These are phyloP conservation scores for Neurospora sp. DNA, from an alignment of 495 filamentous ascomycete species.

Conservation along the genomic window DNA sequence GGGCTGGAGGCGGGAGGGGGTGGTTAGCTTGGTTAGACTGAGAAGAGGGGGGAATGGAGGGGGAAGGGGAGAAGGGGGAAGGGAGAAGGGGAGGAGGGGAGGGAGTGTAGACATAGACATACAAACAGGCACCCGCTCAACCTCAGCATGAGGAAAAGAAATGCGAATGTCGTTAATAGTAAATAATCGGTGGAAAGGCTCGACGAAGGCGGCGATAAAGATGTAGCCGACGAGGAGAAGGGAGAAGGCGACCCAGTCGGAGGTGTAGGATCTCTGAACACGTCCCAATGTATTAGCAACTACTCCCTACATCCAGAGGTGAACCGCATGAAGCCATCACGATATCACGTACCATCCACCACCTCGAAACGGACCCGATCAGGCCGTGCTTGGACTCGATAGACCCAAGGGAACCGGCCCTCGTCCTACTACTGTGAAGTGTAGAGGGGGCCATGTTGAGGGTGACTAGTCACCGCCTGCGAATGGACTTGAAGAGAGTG, in stretches of 20 bases:
- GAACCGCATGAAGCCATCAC: neutral
- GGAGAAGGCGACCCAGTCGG: constrained; percentile 75
- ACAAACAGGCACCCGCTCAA: constrained; percentile 77
- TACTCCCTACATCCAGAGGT: neutral
- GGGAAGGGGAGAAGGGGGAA: constrained; percentile 66
- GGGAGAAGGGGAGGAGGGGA: neutral
- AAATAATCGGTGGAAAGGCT: constrained; percentile 85
- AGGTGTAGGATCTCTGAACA: constrained; percentile 58
- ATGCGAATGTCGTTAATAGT: constrained; percentile 73
- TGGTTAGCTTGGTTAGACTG: too few relatives aligned
- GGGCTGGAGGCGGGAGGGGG: constrained; percentile 20
- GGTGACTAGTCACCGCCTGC: constrained; percentile 31
- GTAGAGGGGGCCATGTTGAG: constrained; percentile 22
- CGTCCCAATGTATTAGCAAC: neutral
- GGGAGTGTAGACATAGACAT: constrained; percentile 19
- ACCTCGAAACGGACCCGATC: constrained; percentile 34
- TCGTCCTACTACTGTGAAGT: constrained; percentile 1
- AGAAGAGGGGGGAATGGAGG: constrained; percentile 44
- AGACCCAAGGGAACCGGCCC: constrained; percentile 3
- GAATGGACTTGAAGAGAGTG: constrained; percentile 25
- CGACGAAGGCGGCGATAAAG: constrained; percentile 56
- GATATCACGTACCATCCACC: constrained; percentile 34
- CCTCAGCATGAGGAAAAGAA: constrained; percentile 72
- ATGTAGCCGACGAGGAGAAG: constrained; percentile 58
- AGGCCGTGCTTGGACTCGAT: constrained; percentile 9